phyloP scores from a whole-genome alignment of 352 stramenopile species.

The Elongisporangium senticosum region DNA sequence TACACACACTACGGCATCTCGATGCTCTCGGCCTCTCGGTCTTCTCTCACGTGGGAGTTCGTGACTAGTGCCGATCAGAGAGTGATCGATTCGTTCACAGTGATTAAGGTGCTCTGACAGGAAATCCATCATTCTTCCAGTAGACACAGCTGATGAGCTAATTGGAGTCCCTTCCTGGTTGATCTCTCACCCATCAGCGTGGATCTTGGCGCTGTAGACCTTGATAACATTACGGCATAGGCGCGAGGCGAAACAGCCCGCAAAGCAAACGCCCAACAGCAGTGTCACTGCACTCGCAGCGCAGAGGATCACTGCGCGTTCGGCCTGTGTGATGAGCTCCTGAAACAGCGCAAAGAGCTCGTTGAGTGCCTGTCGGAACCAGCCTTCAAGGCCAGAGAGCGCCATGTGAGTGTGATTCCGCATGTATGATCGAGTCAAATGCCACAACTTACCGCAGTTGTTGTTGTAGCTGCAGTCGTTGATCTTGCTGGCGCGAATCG shows the following conservation, averaged over 20 bases:
- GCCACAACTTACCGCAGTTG: conserved; percentile 39
- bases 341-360: conserved; percentile 41
- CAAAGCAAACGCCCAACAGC: conserved; percentile 29
- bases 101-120: conserved; percentile 20
- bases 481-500: conserved; percentile 45
- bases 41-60: conserved; percentile 29
- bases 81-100: conserved; percentile 27
- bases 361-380: conserved; percentile 39
- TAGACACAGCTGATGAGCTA: conserved; percentile 1
- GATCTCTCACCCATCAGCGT: background rate
- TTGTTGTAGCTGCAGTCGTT: conserved; percentile 46
- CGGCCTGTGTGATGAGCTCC: conserved; percentile 26
- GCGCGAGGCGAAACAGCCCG: conserved; percentile 34
- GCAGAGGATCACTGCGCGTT: conserved; percentile 29
- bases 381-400: conserved; percentile 17
- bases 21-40: conserved; percentile 22
- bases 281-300: conserved; percentile 15
- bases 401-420: background rate
- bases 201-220: conserved; percentile 30
- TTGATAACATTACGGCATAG: conserved; percentile 51
- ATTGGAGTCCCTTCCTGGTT: too few relatives aligned
- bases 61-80: conserved; percentile 18
- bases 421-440: too few relatives aligned
- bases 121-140: too few relatives aligned
- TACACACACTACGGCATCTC: conserved; percentile 28